phyloP scores from a whole-genome alignment of 139 green algal species.

The Picocystis salinarum region DNA sequence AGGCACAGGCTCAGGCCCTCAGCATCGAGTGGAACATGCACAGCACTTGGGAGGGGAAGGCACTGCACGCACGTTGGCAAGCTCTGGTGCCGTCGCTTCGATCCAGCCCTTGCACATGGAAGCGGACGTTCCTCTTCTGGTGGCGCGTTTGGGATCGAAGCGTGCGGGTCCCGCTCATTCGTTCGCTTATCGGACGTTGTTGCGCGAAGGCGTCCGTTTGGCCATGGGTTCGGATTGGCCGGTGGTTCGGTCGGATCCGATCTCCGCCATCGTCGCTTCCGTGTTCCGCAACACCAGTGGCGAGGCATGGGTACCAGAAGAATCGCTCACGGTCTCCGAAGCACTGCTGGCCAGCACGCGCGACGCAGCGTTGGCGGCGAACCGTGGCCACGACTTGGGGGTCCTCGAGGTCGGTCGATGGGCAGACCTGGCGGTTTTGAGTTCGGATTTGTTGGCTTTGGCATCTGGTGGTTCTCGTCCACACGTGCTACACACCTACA shows the following conservation, averaged over 20 bases:
- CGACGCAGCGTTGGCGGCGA: conserved; percentile 6
- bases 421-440: conserved; percentile 39
- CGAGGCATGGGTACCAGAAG: neutral
- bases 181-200: conserved; percentile 25
- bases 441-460: no score
- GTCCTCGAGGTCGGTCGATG: conserved; percentile 9
- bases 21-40: no score
- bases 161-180: conserved; percentile 7
- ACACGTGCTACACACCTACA: no score
- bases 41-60: no score
- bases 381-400: conserved; percentile 10
- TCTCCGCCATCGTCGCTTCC: conserved; percentile 11
- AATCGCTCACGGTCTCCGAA: conserved; percentile 10
- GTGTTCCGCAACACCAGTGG: conserved; percentile 7
- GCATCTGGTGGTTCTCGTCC: no score
- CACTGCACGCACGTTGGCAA: no score
- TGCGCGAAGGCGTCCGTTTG: conserved; percentile 10
- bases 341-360: conserved; percentile 28
- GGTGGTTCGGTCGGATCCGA: conserved; percentile 29
- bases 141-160: conserved; percentile 16
- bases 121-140: conserved; percentile 25
- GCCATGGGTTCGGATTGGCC: conserved; percentile 43
- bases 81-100: no score
- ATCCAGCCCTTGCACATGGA: neutral
- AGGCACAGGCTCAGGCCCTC: no score